A percentile compares a stretch with the other conserved stretches of the same genome.
These are phyloP conservation scores for Cyanodermella asteris DNA, from an alignment of 2,329 filamentous ascomycete species.

Conservation along the genomic window DNA sequence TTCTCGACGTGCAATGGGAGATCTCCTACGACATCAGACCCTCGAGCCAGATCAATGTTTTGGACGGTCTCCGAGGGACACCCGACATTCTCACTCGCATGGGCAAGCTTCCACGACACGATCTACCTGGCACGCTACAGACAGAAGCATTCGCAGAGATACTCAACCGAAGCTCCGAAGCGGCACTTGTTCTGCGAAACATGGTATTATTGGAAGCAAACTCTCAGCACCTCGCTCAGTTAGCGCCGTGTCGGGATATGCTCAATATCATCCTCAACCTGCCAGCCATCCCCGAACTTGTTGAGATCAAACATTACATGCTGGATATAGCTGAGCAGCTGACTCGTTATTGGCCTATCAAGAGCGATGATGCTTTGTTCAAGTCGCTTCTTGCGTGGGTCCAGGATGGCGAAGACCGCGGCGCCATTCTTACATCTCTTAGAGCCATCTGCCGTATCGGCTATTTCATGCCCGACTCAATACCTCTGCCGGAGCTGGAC, in stretches of 20 bases:
- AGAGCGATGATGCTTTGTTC: slow-evolving; percentile 58
- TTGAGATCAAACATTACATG: slow-evolving; percentile 75
- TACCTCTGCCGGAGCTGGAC: slow-evolving; percentile 53
- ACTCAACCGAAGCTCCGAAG: slow-evolving; percentile 62
- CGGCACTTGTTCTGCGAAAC: slow-evolving; percentile 71
- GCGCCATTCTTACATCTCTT: slow-evolving; percentile 57
- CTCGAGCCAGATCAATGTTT: slow-evolving; percentile 28
- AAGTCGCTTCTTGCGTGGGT: slow-evolving; percentile 40
- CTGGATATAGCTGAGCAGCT: slow-evolving; percentile 83
- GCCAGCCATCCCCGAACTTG: slow-evolving; percentile 46
- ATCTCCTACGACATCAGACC: slow-evolving; percentile 48
- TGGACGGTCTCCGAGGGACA: slow-evolving; percentile 47
- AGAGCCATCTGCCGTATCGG: slow-evolving; percentile 70
- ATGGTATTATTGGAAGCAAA: slow-evolving; percentile 92
- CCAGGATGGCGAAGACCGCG: slow-evolving; percentile 42
- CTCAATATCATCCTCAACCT: slow-evolving; percentile 64
- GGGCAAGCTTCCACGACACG: slow-evolving; percentile 33
- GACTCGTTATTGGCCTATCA: slow-evolving; percentile 56
- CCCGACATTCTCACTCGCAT: slow-evolving; percentile 53
- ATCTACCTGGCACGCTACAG: slow-evolving; percentile 47
- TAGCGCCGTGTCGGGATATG: slow-evolving; percentile 56
- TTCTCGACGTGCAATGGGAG: slow-evolving; percentile 65
- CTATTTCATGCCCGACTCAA: slow-evolving; percentile 62
- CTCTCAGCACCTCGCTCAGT: slow-evolving; percentile 54
- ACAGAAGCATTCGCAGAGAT: slow-evolving; percentile 47